Percentiles rank a stretch among this genome's conserved stretches.
Evolutionary conservation across 345 rosid species (phyloP).

Genomic region (Cochlearia excelsa): DNA sequence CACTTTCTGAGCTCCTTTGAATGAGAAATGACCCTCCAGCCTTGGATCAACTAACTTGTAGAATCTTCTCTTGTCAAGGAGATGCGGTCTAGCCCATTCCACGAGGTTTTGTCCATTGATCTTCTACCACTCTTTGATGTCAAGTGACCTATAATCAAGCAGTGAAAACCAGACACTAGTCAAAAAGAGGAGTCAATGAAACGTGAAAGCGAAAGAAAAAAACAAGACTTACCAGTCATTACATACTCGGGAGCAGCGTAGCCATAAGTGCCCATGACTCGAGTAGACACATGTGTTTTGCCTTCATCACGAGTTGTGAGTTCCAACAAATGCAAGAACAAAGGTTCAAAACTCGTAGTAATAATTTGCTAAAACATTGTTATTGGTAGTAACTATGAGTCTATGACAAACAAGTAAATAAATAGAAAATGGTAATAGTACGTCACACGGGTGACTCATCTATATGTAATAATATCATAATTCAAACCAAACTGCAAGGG

Average conservation of each 20-base stretch:
- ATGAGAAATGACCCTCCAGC: slow-evolving; percentile 75
- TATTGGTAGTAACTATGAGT: not conserved
- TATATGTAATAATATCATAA: slow-evolving; percentile 20
- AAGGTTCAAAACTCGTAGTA: too few species aligned
- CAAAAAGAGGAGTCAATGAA: not conserved
- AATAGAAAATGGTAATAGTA: not conserved
- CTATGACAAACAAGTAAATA: not conserved
- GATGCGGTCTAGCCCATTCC: slow-evolving; percentile 83
- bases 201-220: not conserved
- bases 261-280: slow-evolving; percentile 92
- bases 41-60: slow-evolving; percentile 72
- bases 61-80: slow-evolving; percentile 74
- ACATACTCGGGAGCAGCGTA: slow-evolving; percentile 90
- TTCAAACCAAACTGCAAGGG: slow-evolving; percentile 9
- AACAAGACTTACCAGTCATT: slow-evolving; percentile 64
- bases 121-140: slow-evolving; percentile 84
- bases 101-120: slow-evolving; percentile 85
- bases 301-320: slow-evolving; percentile 58
- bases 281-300: slow-evolving; percentile 81
- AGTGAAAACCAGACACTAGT: not conserved
- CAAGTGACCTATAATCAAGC: slow-evolving; percentile 56
- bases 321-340: too few species aligned
- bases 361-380: not conserved
- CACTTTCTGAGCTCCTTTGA: slow-evolving; percentile 77
- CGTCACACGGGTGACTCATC: slow-evolving; percentile 29